A percentile compares a stretch with the other conserved stretches of the same genome.
Evolutionary conservation across 1,139 yeast genomes (phyloP).

Genomic region (Yamadazyma songkhlaensis): DNA sequence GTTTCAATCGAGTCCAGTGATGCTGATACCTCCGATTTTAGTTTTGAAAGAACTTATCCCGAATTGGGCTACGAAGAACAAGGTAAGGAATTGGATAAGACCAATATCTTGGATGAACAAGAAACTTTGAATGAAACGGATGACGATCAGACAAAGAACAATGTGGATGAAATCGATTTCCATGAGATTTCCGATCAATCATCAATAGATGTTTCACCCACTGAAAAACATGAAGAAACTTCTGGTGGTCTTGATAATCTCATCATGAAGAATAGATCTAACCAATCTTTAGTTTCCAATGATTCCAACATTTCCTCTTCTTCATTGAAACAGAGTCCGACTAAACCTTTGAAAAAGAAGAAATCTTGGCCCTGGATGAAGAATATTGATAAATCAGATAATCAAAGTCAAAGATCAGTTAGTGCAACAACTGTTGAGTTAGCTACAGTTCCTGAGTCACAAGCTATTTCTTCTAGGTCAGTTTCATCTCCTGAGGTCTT

Average conservation of each 20-base stretch:
- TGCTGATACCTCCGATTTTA: conserved; percentile 25
- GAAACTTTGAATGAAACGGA: conserved; percentile 10
- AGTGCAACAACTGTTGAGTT: conserved; percentile 16
- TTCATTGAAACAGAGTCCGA: conserved; percentile 8
- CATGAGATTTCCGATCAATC: conserved; percentile 16
- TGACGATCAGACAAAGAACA: conserved; percentile 4
- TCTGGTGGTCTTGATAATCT: conserved; percentile 2
- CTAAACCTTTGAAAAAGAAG: conserved; percentile 14
- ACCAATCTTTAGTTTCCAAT: conserved; percentile 11
- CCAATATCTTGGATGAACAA: conserved; percentile 6
- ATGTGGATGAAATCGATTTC: conserved; percentile 14
- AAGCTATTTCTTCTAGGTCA: conserved; percentile 9
- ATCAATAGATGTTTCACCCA: conserved; percentile 10
- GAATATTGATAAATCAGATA: conserved; percentile 8
- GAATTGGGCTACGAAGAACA: conserved; percentile 43
- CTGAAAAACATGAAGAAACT: conserved; percentile 5
- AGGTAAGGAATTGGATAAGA: not conserved
- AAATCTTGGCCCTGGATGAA: conserved; percentile 18
- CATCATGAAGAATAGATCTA: conserved; percentile 10
- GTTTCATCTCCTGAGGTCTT: conserved; percentile 15
- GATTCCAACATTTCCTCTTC: conserved; percentile 8
- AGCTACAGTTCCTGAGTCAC: conserved; percentile 10
- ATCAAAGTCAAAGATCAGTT: conserved; percentile 11
- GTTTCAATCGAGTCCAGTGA: conserved; percentile 10
- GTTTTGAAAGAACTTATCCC: conserved; percentile 41